Base-by-base conservation (phyloP, 176 grass and related monocot species). In the Triticum urartu region DNA sequence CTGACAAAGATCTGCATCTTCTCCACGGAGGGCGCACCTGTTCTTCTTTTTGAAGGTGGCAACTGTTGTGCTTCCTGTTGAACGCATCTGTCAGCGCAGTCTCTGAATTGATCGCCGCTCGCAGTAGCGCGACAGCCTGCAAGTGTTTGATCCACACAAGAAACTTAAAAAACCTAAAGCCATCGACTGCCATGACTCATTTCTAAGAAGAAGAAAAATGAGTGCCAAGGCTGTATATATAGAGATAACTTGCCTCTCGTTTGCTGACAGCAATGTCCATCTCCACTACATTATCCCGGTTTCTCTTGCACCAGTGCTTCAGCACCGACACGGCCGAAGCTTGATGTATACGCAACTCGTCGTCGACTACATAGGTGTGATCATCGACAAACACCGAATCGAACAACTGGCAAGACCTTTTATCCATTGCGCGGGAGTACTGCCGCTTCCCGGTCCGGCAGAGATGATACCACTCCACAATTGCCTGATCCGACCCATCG, bases 1-100 rank as follows among this genome's bases (percentile, higher is more conserved):
- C 48, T 74, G 12, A 74, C 40, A 74, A 74, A 74, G 71, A 74
- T 74, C 22, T 74, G 71, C 71, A 74, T 74, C 40, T 26, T 42
- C 22, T 74, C 10, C 40, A 22, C 0, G 12, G 40, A 26, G 17
- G 71, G 5, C 0, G 20, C 48, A 7, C 40, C 1, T 28, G 1
- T 2, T 74, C n/a, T 62, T 62, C 21, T 74, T 74, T 48, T 74
- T 1, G 12, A 47, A 74, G 71, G 71, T 28, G 71, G 71, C n/a
- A 28, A 28, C 0, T 0, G 22, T 45, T 24, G 70, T 24, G 11
- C 5, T 45, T 7, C n/a, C 38, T 43, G 38, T 40, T 72, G 26
- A 67, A 67, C 12, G 14, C 64, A 33, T 67, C 28, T 1, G 64
- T 17, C 28, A 67, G 64, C 26, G 28, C 64, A 67, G 64, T 33